Evolutionary conservation across 345 rosid species (phyloP), one percentile per base, ranked within the genome.

Genomic region (Xanthoceras sorbifolium): DNA sequence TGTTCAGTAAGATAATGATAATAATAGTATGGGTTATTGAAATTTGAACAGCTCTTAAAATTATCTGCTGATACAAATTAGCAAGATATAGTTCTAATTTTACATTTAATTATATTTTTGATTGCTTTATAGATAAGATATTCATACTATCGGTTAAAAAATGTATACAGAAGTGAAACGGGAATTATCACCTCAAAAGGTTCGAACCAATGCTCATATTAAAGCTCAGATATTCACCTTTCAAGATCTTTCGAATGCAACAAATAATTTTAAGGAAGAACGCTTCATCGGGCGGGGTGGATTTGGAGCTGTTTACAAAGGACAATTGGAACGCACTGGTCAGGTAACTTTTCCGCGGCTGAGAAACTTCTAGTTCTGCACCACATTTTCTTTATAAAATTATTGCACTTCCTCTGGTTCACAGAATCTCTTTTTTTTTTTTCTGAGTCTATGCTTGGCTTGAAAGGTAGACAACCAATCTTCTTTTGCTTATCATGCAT

Each of bases 231-330:
- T 69, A 74, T 91, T 91, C 77, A 80, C 85, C 72, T 89, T 87
- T 81, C 55, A 74, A 69, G 92, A 91, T 75, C 95, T 94, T 32
- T 93, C 89, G 60, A 75, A 62, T 3, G 93, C 90, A 8, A 93
- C 98, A 6, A 83, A 81, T 20, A 79, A 82, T 75, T 92, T 94
- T 78, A 74, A 70, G 42, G 44, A 36, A 0, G 86, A 82, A 36
- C 80, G 86, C 75, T 77, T 90, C 57, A 79, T 91, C 40, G 98
- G 98, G 20, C 88, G 77, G 76, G 97, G 98, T 36, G 98, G 98
- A 62, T 94, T 94, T 44, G 97, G 97, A 29, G 70, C 77, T 57
- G 98, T 94, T 28, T 91, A 61, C 69, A 87, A 63, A 86, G 97
- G 98, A 44, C 44, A 44, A 34, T 36, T 94, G 65, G 75, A 71